These are phyloP conservation scores for Gossypioides kirkii DNA, from an alignment of 345 rosid species.

Conservation along the genomic window DNA sequence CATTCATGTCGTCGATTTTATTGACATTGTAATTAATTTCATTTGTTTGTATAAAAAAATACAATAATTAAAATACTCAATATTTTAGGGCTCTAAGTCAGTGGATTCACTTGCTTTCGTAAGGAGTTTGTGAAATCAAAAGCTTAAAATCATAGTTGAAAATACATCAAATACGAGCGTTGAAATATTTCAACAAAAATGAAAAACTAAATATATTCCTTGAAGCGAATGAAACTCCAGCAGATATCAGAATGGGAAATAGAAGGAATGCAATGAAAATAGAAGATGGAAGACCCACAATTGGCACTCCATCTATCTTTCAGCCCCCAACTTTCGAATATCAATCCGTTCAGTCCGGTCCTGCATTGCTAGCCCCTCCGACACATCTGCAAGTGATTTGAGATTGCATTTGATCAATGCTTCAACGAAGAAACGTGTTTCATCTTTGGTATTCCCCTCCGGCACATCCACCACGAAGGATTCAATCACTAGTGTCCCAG, in stretches of 20 bases:
- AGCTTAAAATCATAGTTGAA: too few relatives aligned
- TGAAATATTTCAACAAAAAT: too few relatives aligned
- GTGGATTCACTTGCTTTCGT: too few relatives aligned
- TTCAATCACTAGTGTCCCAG: constrained; percentile 80
- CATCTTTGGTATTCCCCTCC: constrained; percentile 90
- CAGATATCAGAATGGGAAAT: constrained; percentile 2
- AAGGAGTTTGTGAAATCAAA: too few relatives aligned
- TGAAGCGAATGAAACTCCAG: too few relatives aligned
- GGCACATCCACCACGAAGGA: constrained; percentile 94
- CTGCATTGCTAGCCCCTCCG: constrained; percentile 76
- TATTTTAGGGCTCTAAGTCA: too few relatives aligned
- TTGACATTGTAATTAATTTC: too few relatives aligned
- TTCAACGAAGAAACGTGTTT: constrained; percentile 90
- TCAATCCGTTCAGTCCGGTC: constrained; percentile 53
- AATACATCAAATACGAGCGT: too few relatives aligned
- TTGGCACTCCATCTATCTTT: constrained; percentile 38
- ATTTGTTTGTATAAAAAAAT: too few relatives aligned
- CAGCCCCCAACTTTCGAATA: constrained; percentile 16
- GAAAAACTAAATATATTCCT: too few relatives aligned
- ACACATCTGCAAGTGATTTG: constrained; percentile 83
- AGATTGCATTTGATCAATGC: constrained; percentile 90
- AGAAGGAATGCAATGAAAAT: neutral
- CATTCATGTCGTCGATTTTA: too few relatives aligned
- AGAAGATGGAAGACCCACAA: constrained; percentile 20
- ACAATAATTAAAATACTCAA: too few relatives aligned